Base-by-base conservation (phyloP, 176 grass and related monocot species). In the Aegilops umbellulata region DNA sequence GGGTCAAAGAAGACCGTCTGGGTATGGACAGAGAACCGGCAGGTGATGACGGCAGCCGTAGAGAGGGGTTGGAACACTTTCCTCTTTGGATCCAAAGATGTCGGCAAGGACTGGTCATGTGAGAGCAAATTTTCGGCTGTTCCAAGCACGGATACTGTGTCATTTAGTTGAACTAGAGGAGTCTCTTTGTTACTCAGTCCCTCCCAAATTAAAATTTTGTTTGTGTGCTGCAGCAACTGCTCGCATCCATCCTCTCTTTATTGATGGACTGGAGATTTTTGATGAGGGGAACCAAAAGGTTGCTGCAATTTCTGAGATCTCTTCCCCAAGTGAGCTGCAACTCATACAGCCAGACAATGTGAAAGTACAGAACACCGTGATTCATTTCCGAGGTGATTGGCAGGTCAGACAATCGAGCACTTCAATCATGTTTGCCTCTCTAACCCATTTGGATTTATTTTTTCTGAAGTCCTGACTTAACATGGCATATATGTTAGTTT, bases 21-120 rank as follows among this genome's bases (percentile, higher is more conserved):
- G 93, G 72, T 98, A 68, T 98, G 97, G 94, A 98, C 97, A 24
- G 80, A 91, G 87, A 95, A 88, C 65, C 90, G 86, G 39, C 84
- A 90, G 83, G 92, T 95, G 72, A 92, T 98, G 91, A 94, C 92
- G 10, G 88, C 90, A 10, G 86, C 97, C 25, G 94, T 95, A 38
- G 94, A 95, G 92, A 91, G 97, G 85, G 97, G 97, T 1, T 98
- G 97, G 97, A 92, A 47, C 79, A 94, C 94, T 47, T 98, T 98
- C 81, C 79, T 98, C 79, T 98, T 98, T 34, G 65, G 85, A 72
- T 95, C 86, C 88, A 91, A 83, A 83, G 88, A 98, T 25, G 78
- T 98, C 57, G 80, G 88, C 57, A 60, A 88, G 12, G 93, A 95
- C 83, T 95, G 97, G 97, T 92, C 93, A 85, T 92, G 97, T 95